Base-by-base conservation (phyloP, 148 eudicot genomes). In the Gaultheria prostrata region DNA sequence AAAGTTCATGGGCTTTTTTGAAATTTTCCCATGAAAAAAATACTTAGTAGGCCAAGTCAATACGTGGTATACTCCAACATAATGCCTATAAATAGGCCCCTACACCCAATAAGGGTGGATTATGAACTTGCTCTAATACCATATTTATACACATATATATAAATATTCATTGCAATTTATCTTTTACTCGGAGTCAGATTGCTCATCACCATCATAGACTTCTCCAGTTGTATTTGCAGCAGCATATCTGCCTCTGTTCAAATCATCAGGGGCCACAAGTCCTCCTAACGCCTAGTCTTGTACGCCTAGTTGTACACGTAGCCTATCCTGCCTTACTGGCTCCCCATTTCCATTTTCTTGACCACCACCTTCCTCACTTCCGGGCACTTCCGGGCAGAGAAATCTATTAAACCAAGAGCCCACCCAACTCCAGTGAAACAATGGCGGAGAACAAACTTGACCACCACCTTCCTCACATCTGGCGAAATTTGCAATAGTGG, bases 371-470 rank as follows among this genome's bases (percentile, higher is more conserved):
- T 94, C 98, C 81, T 96, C 98, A 33, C 93, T 91, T 79, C 87
- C 86, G 8, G 98, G 98, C 67, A 96, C 95, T 85, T n/a, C n/a
- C n/a, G n/a, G n/a, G n/a, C n/a, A n/a, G 94, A 87, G 88, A 89
- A 96, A 50, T 90, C 97, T 12, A 95, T 94, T 83, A 96, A 89
- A 78, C 93, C 94, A 86, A 96, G 97, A 6, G 94, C 88, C 95
- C 97, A 94, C 56, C 98, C 98, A 85, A 94, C 93, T 56, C 92
- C 98, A 30, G 93, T 93, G 84, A 96, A 96, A 98, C 98, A 96
- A 78, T 91, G 91, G 75, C 91, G 97, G 79, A 96, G 94, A 80
- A 96, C 89, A 80, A 93, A 91, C 79, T 94, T 96, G 80, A 96
- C n/a, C n/a, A n/a, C n/a, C n/a, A n/a, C n/a, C n/a, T n/a, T n/a